Evolutionary conservation across 2,329 filamentous ascomycete genomes (phyloP), one percentile per base, ranked within the genome.

Genomic region (Ophiocordyceps camponoti-rufipedis): DNA sequence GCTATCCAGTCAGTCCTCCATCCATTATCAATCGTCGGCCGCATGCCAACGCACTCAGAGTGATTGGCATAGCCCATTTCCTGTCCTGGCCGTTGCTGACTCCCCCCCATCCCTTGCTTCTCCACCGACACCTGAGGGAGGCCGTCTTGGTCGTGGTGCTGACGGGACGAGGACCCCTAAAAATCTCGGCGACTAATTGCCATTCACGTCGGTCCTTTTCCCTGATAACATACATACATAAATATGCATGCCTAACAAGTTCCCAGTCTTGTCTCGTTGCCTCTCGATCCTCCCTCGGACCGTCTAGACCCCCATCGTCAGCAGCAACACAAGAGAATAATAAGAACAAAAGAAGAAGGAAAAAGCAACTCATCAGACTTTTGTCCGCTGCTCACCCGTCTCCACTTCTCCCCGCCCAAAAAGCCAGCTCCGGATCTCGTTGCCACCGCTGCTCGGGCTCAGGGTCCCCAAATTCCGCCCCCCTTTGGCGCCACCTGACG

Each of bases 351-450:
- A 5, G n/a, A 39, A 39, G 35, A 18, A 18, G 35, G 16, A 38
- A 38, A 38, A 38, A 9, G 12, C 2, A 31, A 31, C 9, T 10
- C 9, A 16, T 38, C 33, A 38, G 35, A 39, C 35, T 39, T 39
- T 39, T 16, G 10, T 14, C 33, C 6, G 2, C 33, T n/a, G 6
- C 33, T 14, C 33, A 35, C 14, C 12, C 35, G 8, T 39, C 35
- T 18, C 35, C 40, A 42, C 40, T 29, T 16, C 40, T n/a, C 19
- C 40, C 40, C 40, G 19, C 28, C 35, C 19, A 44, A 18, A 23
- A 38, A 28, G 42, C 42, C 42, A 44, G 35, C 42, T 8, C 45
- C 45, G 41, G 42, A 38, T 45, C 45, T 31, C 28, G 45, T 49
- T 23, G 46, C 48, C 48, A 47, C 46, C 44, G 19, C 13, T n/a